phyloP scores from a whole-genome alignment of 805 yeast species.

The Komagataella ulmi region DNA sequence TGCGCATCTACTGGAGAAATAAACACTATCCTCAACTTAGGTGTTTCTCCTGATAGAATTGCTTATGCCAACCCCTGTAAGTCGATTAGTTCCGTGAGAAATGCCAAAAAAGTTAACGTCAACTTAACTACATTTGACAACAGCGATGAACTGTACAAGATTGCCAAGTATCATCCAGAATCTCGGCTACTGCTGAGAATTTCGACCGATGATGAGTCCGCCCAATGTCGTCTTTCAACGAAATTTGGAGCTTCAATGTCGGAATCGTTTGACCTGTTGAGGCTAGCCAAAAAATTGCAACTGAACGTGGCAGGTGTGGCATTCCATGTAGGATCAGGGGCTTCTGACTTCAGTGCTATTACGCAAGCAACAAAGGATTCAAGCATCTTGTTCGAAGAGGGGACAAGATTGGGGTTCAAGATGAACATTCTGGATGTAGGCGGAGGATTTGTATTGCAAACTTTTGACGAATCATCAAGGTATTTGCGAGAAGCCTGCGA shows the following conservation, averaged over 20 bases:
- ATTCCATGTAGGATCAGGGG: slow-evolving; percentile 94
- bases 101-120: slow-evolving; percentile 44
- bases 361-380: slow-evolving; percentile 65
- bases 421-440: slow-evolving; percentile 72
- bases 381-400: slow-evolving; percentile 50
- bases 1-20: slow-evolving; percentile 89
- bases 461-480: slow-evolving; percentile 43
- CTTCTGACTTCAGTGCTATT: slow-evolving; percentile 56
- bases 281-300: slow-evolving; percentile 44
- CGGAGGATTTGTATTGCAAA: slow-evolving; percentile 71
- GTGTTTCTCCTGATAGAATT: slow-evolving; percentile 52
- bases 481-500: slow-evolving; percentile 45
- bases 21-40: slow-evolving; percentile 44
- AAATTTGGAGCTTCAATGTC: slow-evolving; percentile 75
- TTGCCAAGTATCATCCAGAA: slow-evolving; percentile 52
- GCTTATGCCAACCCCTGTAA: slow-evolving; percentile 94
- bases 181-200: slow-evolving; percentile 68
- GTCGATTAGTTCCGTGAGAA: slow-evolving; percentile 68
- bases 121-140: slow-evolving; percentile 83
- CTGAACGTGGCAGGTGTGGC: slow-evolving; percentile 75
- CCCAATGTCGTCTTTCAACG: slow-evolving; percentile 75
- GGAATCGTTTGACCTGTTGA: slow-evolving; percentile 40
- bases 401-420: slow-evolving; percentile 26
- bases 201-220: slow-evolving; percentile 78
- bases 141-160: slow-evolving; percentile 67